Evolutionary conservation across 768 basidiomycete genomes (phyloP), one percentile per base, ranked within the genome.

Genomic region (Mycena alexandri): DNA sequence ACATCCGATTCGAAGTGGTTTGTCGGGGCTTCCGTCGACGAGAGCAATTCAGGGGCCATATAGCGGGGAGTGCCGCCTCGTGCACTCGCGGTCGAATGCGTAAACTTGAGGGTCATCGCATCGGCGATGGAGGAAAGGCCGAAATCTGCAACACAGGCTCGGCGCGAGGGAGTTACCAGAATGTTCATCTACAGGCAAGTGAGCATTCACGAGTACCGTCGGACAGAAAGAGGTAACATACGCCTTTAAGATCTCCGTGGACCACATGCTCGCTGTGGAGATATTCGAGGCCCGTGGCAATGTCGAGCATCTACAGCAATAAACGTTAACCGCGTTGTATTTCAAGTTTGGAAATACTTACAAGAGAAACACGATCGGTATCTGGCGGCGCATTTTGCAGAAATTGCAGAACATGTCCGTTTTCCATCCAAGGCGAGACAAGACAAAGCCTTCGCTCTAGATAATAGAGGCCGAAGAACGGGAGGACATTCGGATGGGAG

Each of bases 191-290:
- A 38, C 22, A 58, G 12, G 19, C 19, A 12, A 19, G 29, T 60
- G 6, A 50, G 58, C 8, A 44, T 52, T 7, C 3, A 9, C 14
- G 29, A 42, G 22, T 48, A 24, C 21, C 25, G 5, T 2, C 12
- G 52, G 19, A n/a, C 19, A 17, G 42, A 13, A 46, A 46, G 13
- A 51, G 29, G n/a, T 19, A n/a, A 44, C 71, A 13, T 50, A 71
- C 72, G 25, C 65, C 67, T 43, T 73, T 73, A 42, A 73, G 61
- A 65, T 73, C 72, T 17, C 70, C 72, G 44, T 73, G 72, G 11
- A 73, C 61, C 19, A 73, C 60, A 24, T 33, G 34, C 17, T 54
- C 24, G 5, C 46, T n/a, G 42, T 73, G 72, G 3, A 73, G 48
- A 61, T 73, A 71, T 17, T 46, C 43, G 13, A 63, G 42, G 12